Evolutionary conservation across 169 alveolate genomes (phyloP), one percentile per base, ranked within the genome.

Genomic region (Plasmodium adleri): DNA sequence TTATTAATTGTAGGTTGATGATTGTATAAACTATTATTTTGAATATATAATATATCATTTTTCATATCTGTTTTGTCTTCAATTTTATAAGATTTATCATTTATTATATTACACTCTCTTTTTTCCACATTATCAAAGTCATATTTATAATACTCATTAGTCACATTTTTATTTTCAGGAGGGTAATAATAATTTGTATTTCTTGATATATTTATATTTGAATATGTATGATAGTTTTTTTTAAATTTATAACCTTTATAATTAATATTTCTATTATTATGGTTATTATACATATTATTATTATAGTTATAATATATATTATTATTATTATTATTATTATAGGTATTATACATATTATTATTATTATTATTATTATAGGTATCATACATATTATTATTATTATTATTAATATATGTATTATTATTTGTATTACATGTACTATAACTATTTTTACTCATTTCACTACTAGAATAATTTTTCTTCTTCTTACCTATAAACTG

Each of bases 1-100:
- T 74, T 73, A 74, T 43, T 60, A 47, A 59, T 13, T 9, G 58
- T 74, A 50, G 73, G 17, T 50, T 59, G 62, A 59, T 45, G 63
- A 60, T 26, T 43, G 45, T 17, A 20, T 43, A 39, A 9, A 15
- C 45, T 60, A n/a, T 64, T n/a, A 60, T 43, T 60, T 39, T 60
- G 54, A 47, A 12, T 78, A 39, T 39, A 39, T 39, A 39, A 39
- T n/a, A 43, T 26, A 22, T 78, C 80, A 39, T 78, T 54, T 28
- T 78, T 45, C 12, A 63, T 47, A 43, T 76, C 71, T 3, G 24
- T 49, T 45, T 22, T 63, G 49, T 64, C 89, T 8, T 62, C 43
- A 26, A 15, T 43, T 59, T 17, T 45, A 39, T 39, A 39, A 8
- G 71, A 43, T 15, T 66, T 15, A n/a, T 74, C 88, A 50, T 15